phyloP scores from a whole-genome alignment of 805 yeast genomes.

The Debaryomyces prosopidis region DNA sequence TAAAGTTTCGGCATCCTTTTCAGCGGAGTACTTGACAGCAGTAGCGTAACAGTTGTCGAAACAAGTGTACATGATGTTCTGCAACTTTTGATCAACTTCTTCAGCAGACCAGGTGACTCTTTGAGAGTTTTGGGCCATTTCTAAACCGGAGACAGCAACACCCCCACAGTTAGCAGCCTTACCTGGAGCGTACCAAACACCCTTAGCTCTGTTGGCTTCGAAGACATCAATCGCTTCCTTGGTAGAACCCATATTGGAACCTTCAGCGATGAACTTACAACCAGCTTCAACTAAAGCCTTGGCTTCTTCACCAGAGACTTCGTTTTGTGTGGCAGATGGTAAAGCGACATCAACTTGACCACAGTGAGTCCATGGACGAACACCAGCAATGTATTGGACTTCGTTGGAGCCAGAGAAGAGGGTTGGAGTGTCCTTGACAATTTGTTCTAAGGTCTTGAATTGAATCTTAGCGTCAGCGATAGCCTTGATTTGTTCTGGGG shows the following conservation, averaged over 20 bases:
- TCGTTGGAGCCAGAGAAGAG: conserved; percentile 54
- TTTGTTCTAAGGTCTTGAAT: conserved; percentile 72
- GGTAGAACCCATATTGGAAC: conserved; percentile 99
- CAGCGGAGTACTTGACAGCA: conserved; percentile 76
- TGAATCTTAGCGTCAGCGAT: conserved; percentile 78
- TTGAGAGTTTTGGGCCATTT: conserved; percentile 99
- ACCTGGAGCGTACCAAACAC: conserved; percentile 98
- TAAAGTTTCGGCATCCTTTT: conserved; percentile 56
- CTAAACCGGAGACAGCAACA: conserved; percentile 97
- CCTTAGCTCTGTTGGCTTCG: conserved; percentile 72
- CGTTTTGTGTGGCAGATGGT: conserved; percentile 98
- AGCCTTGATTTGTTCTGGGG: conserved; percentile 73
- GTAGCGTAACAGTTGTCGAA: conserved; percentile 91
- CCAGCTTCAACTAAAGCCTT: conserved; percentile 91
- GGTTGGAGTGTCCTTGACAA: conserved; percentile 52
- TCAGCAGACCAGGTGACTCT: conserved; percentile 88
- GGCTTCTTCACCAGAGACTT: conserved; percentile 96
- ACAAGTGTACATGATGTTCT: conserved; percentile 90
- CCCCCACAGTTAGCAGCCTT: conserved; percentile 99
- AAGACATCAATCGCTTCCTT: conserved; percentile 94
- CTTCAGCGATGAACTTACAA: conserved; percentile 93
- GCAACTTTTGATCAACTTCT: conserved; percentile 88
- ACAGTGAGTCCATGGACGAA: conserved; percentile 93
- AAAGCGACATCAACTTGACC: conserved; percentile 93
- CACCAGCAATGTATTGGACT: conserved; percentile 85